Evolutionary conservation across 257 asterid genomes (phyloP).

Genomic region (Fraxinus cuspidata): DNA sequence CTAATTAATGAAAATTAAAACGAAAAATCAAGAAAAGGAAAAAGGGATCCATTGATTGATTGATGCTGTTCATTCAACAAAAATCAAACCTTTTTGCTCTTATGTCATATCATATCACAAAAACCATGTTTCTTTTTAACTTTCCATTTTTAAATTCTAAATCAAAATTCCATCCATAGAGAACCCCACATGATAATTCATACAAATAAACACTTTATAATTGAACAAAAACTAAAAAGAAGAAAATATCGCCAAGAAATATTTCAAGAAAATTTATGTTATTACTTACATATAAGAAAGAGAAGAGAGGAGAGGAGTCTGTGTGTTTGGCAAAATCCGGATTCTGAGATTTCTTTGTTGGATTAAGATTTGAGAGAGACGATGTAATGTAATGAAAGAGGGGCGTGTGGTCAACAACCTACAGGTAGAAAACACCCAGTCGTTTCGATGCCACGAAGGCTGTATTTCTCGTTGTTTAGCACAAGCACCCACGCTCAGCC

Average conservation of each 20-base stretch:
- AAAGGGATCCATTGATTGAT: not conserved
- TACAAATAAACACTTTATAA: not conserved
- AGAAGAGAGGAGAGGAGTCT: not conserved
- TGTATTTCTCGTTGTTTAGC: conserved; percentile 16
- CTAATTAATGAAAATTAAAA: not conserved
- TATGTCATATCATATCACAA: no score
- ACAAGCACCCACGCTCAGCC: conserved; percentile 17
- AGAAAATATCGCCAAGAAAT: not conserved
- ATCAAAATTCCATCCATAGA: not conserved
- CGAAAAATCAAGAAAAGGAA: not conserved
- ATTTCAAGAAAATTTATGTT: not conserved
- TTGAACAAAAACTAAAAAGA: not conserved
- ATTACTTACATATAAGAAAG: not conserved
- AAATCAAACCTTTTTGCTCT: not conserved
- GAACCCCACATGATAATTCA: not conserved
- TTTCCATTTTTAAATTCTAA: not conserved
- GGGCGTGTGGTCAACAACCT: conserved; percentile 55
- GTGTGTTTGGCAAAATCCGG: not conserved
- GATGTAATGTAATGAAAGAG: not conserved
- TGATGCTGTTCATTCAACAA: not conserved
- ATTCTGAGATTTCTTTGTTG: not conserved
- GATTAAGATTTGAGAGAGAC: not conserved
- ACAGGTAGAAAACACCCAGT: conserved; percentile 23
- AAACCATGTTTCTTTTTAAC: no score
- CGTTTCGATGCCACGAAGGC: conserved; percentile 32